phyloP scores from a whole-genome alignment of 176 grass and related monocot genomes.

The Lolium rigidum region DNA sequence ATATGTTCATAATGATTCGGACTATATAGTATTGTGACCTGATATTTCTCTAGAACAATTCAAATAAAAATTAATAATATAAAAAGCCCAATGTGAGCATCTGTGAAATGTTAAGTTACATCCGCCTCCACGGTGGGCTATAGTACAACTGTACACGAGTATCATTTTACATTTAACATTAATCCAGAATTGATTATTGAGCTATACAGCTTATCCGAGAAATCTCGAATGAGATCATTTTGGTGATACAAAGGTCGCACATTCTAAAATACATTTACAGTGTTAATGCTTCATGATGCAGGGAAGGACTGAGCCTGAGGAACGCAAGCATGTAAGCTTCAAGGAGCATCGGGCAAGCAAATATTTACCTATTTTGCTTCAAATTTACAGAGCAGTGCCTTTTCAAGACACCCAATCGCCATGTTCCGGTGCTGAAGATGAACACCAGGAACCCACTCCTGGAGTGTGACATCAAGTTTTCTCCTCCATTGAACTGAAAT shows the following conservation, averaged over 20 bases:
- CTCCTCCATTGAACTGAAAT: conserved; percentile 66
- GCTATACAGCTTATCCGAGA: conserved; percentile 29
- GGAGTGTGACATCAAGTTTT: conserved; percentile 58
- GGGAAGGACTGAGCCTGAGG: conserved; percentile 1
- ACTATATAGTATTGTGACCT: neutral
- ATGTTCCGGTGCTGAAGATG: conserved; percentile 18
- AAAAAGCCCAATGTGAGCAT: neutral
- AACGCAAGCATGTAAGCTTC: conserved; percentile 22
- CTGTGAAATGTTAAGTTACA: conserved; percentile 29
- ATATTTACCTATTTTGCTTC: conserved; percentile 47
- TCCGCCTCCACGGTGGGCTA: conserved; percentile 9
- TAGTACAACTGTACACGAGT: conserved; percentile 44
- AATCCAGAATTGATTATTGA: conserved; percentile 37
- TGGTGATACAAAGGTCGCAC: conserved; percentile 35
- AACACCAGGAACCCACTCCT: conserved; percentile 17
- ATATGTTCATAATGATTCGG: neutral
- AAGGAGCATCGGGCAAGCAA: conserved; percentile 41
- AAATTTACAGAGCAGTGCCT: conserved; percentile 41
- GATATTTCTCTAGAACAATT: neutral
- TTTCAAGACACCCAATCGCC: neutral
- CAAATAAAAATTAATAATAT: neutral
- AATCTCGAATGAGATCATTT: conserved; percentile 40
- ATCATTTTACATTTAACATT: conserved; percentile 31
- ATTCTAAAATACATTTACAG: conserved; percentile 52
- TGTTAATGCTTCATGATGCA: conserved; percentile 37